Evolutionary conservation across 176 grass and related monocot genomes (phyloP).

Genomic region (Bothriochloa decipiens): DNA sequence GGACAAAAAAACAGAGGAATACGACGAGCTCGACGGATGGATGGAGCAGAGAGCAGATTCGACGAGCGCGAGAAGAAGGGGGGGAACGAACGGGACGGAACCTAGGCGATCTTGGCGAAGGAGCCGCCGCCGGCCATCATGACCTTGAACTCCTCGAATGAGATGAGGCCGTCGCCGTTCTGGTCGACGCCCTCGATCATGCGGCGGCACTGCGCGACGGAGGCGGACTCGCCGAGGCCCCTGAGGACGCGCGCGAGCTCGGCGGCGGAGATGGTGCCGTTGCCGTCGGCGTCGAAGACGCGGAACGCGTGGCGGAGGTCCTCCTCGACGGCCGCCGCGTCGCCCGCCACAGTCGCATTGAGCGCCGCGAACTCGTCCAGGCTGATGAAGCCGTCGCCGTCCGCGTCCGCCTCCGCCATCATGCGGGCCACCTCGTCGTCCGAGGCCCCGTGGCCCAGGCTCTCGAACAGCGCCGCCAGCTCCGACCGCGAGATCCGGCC

Average conservation of each 20-base stretch:
- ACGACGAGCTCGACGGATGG: too few relatives aligned
- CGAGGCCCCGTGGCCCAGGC: conserved; percentile 62
- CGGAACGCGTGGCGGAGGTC: conserved; percentile 85
- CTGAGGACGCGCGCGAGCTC: conserved; percentile 80
- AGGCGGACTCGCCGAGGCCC: conserved; percentile 75
- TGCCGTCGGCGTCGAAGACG: conserved; percentile 83
- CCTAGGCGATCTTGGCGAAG: conserved; percentile 41
- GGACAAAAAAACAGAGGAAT: too few relatives aligned
- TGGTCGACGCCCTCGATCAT: conserved; percentile 94
- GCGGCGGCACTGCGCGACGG: conserved; percentile 74
- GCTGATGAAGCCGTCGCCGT: conserved; percentile 94
- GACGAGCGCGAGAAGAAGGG: too few relatives aligned
- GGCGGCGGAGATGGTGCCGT: conserved; percentile 79
- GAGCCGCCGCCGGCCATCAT: conserved; percentile 75
- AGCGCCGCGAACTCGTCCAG: conserved; percentile 78
- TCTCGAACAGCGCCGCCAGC: conserved; percentile 72
- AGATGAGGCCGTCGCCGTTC: conserved; percentile 81
- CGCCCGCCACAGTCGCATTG: conserved; percentile 46
- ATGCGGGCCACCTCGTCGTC: conserved; percentile 83
- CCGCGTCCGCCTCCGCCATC: conserved; percentile 85
- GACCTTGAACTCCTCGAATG: conserved; percentile 92
- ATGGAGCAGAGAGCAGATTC: too few relatives aligned
- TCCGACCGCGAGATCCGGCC: conserved; percentile 80
- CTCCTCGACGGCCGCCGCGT: conserved; percentile 57
- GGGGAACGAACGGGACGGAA: background rate